Evolutionary conservation across 495 filamentous ascomycete species (phyloP).

Genomic region (Penicillium macrosclerotiorum): DNA sequence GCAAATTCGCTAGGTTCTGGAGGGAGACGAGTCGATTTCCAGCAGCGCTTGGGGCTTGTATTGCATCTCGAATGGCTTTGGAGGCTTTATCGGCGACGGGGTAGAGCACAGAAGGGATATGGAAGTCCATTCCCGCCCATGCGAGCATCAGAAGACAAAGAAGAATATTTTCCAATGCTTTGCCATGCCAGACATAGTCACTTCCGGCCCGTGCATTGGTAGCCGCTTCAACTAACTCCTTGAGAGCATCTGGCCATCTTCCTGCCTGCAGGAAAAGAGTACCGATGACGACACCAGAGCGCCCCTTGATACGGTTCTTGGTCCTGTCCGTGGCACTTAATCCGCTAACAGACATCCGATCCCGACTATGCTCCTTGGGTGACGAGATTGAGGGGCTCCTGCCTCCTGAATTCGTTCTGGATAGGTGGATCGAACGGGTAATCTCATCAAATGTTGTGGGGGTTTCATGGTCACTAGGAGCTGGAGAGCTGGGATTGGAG

Average conservation of each 20-base stretch:
- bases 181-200: constrained; percentile 96
- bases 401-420: constrained; percentile 34
- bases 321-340: constrained; percentile 80
- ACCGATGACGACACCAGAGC: constrained; percentile 77
- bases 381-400: constrained; percentile 35
- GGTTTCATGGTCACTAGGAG: constrained; percentile 50
- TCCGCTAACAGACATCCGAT: constrained; percentile 79
- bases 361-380: constrained; percentile 58
- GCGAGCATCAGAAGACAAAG: constrained; percentile 80
- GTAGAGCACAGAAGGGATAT: constrained; percentile 65
- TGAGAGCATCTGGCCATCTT: constrained; percentile 84
- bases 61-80: constrained; percentile 48
- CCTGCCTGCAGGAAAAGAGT: constrained; percentile 85
- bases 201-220: constrained; percentile 73
- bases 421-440: constrained; percentile 46
- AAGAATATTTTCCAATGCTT: constrained; percentile 83
- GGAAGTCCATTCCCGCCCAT: constrained; percentile 84
- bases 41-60: constrained; percentile 30
- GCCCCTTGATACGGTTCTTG: constrained; percentile 78
- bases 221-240: constrained; percentile 78
- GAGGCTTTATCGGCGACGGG: constrained; percentile 55
- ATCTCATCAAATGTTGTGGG: constrained; percentile 75
- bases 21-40: constrained; percentile 56
- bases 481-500: constrained; percentile 43
- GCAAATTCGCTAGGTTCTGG: constrained; percentile 58